phyloP scores from a whole-genome alignment of 1,284 basidiomycete genomes.

The Cryptococcus sp. region DNA sequence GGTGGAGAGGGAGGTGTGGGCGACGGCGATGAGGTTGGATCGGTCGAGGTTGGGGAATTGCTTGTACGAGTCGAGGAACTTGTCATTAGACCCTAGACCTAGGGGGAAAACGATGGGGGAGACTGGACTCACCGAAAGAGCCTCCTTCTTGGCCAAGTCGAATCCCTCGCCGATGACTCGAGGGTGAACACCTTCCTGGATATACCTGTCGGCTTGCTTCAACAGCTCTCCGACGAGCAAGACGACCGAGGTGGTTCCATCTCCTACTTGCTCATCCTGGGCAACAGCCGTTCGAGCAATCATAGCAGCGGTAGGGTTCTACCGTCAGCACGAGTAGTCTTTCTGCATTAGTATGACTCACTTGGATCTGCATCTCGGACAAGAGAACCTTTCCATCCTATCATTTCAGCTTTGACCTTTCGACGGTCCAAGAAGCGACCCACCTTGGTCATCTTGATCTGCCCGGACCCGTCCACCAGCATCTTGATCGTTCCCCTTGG shows the following conservation, averaged over 20 bases:
- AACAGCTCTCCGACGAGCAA: constrained; percentile 94
- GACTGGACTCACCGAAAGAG: constrained; percentile 61
- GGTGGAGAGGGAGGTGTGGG: constrained; percentile 89
- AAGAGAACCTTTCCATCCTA: constrained; percentile 93
- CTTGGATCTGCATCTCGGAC: constrained; percentile 99
- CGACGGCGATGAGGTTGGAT: constrained; percentile 84
- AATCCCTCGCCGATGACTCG: constrained; percentile 93
- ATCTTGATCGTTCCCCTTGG: constrained; percentile 97
- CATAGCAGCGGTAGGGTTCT: constrained; percentile 98
- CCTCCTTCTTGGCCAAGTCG: constrained; percentile 95
- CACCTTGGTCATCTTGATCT: constrained; percentile 98
- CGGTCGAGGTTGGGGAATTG: constrained; percentile 73
- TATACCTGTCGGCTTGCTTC: constrained; percentile 97
- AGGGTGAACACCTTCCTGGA: constrained; percentile 96
- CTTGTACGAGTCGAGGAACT: constrained; percentile 88
- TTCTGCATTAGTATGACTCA: too few species aligned
- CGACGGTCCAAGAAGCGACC: constrained; percentile 4
- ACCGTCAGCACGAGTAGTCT: too few species aligned
- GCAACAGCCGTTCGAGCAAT: constrained; percentile 97
- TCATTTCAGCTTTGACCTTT: not conserved
- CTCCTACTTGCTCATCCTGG: constrained; percentile 98
- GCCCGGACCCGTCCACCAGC: constrained; percentile 98
- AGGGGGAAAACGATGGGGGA: not conserved
- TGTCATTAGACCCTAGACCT: not conserved
- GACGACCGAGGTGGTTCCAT: constrained; percentile 97